A percentile compares a stretch with the other conserved stretches of the same genome.
Evolutionary conservation across 257 asterid genomes (phyloP).

Genomic region (Craterostigma plantagineum): DNA sequence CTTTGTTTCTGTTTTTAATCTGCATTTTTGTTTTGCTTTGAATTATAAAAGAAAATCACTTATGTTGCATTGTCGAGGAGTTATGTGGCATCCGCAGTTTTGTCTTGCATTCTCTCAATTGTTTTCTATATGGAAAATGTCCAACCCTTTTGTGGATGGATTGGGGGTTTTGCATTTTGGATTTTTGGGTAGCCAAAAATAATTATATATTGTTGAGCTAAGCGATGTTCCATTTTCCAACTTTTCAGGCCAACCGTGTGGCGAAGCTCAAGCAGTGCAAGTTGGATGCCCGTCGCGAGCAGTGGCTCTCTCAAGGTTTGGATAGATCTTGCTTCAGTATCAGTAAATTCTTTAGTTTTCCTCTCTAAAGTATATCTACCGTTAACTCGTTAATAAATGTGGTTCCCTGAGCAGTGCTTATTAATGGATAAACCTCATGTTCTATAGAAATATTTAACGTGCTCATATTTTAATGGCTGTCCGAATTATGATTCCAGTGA

Average conservation of each 20-base stretch:
- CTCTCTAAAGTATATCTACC: not conserved
- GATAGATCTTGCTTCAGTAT: constrained; percentile 9
- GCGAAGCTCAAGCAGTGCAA: constrained; percentile 93
- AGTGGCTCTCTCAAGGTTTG: constrained; percentile 94
- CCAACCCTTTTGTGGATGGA: constrained; percentile 1
- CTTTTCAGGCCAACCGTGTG: constrained; percentile 49
- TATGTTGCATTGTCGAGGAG: too few relatives aligned
- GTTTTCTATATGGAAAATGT: too few relatives aligned
- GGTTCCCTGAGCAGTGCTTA: too few relatives aligned
- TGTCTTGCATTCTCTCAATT: too few relatives aligned
- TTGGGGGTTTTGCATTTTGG: not conserved
- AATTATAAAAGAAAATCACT: not conserved
- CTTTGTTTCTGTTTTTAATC: not conserved
- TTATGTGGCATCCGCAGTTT: too few relatives aligned
- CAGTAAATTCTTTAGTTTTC: too few relatives aligned
- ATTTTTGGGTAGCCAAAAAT: not conserved
- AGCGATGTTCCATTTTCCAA: not conserved
- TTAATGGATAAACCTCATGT: too few relatives aligned
- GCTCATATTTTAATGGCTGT: constrained; percentile 3
- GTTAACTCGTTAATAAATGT: not conserved
- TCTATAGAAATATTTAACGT: not conserved
- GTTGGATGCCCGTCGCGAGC: constrained; percentile 94
- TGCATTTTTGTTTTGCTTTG: constrained; percentile 3
- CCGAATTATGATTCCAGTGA: constrained; percentile 31
- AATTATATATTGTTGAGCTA: too few relatives aligned